Percentiles rank a stretch among this genome's conserved stretches.
These are phyloP conservation scores for Psophocarpus tetragonolobus DNA, from an alignment of 306 rosid species.

Conservation along the genomic window DNA sequence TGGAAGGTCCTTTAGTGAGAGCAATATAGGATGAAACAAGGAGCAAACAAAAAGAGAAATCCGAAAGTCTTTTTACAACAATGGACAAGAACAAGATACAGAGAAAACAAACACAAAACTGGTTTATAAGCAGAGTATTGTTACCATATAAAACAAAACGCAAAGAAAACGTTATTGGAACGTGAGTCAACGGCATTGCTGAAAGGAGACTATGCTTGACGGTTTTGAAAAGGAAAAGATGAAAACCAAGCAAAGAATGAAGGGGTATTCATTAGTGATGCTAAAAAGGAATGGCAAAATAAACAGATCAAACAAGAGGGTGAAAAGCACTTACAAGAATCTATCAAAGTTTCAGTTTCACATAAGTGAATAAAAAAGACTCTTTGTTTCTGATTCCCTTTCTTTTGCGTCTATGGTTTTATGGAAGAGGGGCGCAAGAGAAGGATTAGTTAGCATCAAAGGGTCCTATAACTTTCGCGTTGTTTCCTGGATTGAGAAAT, in stretches of 20 bases:
- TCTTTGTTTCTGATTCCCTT: background rate
- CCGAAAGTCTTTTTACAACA: background rate
- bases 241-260: background rate
- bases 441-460: background rate
- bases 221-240: background rate
- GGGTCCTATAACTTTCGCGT: background rate
- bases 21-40: background rate
- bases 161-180: background rate
- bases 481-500: background rate
- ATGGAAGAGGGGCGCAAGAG: background rate
- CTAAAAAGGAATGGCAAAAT: background rate
- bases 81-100: background rate
- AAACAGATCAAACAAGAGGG: background rate
- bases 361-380: background rate
- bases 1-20: background rate
- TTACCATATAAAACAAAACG: slow-evolving; percentile 2
- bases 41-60: background rate
- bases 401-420: background rate
- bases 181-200: slow-evolving; percentile 50
- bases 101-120: slow-evolving; percentile 18
- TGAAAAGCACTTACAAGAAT: slow-evolving; percentile 3
- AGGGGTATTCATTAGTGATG: background rate
- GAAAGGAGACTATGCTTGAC: slow-evolving; percentile 21
- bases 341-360: background rate
- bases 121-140: background rate